These are phyloP conservation scores for Alternaria angustiovoidea DNA, from an alignment of 2,329 filamentous ascomycete species.

Conservation along the genomic window DNA sequence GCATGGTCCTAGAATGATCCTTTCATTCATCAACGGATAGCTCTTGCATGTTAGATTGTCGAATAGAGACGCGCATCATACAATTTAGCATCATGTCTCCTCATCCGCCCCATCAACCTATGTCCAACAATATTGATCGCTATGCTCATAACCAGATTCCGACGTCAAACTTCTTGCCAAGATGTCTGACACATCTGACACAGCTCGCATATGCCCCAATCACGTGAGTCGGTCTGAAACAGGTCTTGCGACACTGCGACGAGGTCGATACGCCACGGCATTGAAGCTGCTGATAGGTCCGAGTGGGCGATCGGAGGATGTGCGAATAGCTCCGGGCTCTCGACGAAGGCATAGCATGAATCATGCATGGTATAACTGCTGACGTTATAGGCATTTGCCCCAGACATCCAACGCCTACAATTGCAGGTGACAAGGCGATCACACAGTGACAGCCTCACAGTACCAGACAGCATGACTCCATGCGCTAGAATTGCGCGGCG, in stretches of 20 bases:
- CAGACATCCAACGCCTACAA: not conserved
- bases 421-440: slow-evolving; percentile 20
- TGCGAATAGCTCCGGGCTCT: too few species aligned
- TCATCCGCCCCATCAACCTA: not conserved
- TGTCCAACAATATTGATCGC: not conserved
- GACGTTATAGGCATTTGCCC: not conserved
- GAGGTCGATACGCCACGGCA: not conserved
- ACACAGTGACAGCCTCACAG: slow-evolving; percentile 15
- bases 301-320: not conserved
- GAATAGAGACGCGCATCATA: not conserved
- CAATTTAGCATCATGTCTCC: not conserved
- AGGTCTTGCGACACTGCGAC: slow-evolving; percentile 1
- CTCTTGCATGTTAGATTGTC: not conserved
- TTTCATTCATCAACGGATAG: not conserved
- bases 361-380: slow-evolving; percentile 1
- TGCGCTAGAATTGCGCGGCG: not conserved
- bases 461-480: not conserved
- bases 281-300: not conserved
- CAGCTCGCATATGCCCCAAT: slow-evolving; percentile 6
- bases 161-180: not conserved
- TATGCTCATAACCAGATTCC: not conserved
- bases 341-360: not conserved
- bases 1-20: not conserved
- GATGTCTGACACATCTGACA: slow-evolving; percentile 6
- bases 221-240: slow-evolving; percentile 11